phyloP scores from a whole-genome alignment of 1,139 yeast species.

The Nakaseomyces uthaithaninus region DNA sequence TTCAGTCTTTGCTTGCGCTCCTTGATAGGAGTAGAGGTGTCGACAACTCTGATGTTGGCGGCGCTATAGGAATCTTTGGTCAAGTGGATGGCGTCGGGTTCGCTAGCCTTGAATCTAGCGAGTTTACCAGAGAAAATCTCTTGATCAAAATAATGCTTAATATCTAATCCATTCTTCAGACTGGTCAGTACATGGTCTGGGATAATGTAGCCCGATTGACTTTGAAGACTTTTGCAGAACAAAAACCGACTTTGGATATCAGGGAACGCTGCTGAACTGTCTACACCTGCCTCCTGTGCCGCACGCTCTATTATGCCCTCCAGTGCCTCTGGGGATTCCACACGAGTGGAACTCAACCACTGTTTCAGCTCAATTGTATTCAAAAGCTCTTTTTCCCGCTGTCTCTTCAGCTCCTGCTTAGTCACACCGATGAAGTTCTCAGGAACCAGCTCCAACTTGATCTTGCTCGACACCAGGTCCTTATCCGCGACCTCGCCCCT shows the following conservation, averaged over 20 bases:
- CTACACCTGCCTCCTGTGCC: conserved; percentile 3
- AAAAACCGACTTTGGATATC: conserved; percentile 54
- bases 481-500: conserved; percentile 13
- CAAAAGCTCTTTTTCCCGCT: conserved; percentile 13
- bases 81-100: conserved; percentile 69
- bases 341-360: conserved; percentile 34
- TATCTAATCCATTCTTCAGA: conserved; percentile 40
- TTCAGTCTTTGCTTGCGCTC: conserved; percentile 37
- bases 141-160: conserved; percentile 39
- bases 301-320: conserved; percentile 22
- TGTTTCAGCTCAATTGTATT: conserved; percentile 21
- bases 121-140: conserved; percentile 40
- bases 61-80: conserved; percentile 41
- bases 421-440: conserved; percentile 29
- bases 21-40: conserved; percentile 34
- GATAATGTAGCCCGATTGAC: conserved; percentile 51
- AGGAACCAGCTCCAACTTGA: conserved; percentile 19
- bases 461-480: conserved; percentile 6
- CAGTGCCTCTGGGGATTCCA: conserved; percentile 22
- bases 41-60: conserved; percentile 42
- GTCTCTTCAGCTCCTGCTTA: conserved; percentile 11
- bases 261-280: conserved; percentile 23
- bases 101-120: conserved; percentile 49
- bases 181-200: conserved; percentile 56
- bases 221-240: conserved; percentile 50